Evolutionary conservation across 345 rosid genomes (phyloP).

Genomic region (Eucalyptus dawsonii): DNA sequence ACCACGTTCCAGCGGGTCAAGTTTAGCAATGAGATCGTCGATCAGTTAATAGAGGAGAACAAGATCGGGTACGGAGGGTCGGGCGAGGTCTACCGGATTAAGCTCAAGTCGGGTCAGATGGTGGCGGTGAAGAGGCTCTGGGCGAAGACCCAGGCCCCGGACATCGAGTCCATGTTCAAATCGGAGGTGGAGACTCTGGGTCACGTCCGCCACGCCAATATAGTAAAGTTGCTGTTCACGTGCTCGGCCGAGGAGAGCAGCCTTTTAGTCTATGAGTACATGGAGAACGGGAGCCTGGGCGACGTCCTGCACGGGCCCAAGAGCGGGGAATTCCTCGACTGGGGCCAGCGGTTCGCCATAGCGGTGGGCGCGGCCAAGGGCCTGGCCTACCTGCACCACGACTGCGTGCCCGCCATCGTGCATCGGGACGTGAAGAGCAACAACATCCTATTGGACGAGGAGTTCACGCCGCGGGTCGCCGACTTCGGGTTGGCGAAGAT

Average conservation of each 20-base stretch:
- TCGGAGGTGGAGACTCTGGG: constrained; percentile 58
- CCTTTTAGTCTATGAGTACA: constrained; percentile 50
- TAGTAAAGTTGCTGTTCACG: constrained; percentile 47
- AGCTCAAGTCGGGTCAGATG: constrained; percentile 31
- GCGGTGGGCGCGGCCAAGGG: constrained; percentile 63
- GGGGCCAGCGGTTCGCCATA: constrained; percentile 33
- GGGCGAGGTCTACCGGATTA: constrained; percentile 47
- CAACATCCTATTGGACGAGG: constrained; percentile 55
- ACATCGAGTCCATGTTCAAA: constrained; percentile 17
- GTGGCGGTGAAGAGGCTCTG: constrained; percentile 63
- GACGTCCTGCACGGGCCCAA: constrained; percentile 39
- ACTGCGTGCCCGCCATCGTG: constrained; percentile 50
- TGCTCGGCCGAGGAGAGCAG: constrained; percentile 27
- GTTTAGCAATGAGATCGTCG: constrained; percentile 28
- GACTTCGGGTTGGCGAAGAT: constrained; percentile 78
- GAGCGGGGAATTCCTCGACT: constrained; percentile 15
- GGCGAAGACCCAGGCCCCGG: constrained; percentile 12
- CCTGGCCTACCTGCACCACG: constrained; percentile 65
- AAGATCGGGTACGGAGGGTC: constrained; percentile 58
- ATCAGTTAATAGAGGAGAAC: constrained; percentile 27
- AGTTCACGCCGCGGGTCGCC: constrained; percentile 50
- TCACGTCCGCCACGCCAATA: constrained; percentile 48
- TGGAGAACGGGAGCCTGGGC: constrained; percentile 73
- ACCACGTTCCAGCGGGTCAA: constrained; percentile 46
- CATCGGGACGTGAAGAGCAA: constrained; percentile 81